phyloP scores from a whole-genome alignment of 805 yeast genomes.

The Candida tammaniensis region DNA sequence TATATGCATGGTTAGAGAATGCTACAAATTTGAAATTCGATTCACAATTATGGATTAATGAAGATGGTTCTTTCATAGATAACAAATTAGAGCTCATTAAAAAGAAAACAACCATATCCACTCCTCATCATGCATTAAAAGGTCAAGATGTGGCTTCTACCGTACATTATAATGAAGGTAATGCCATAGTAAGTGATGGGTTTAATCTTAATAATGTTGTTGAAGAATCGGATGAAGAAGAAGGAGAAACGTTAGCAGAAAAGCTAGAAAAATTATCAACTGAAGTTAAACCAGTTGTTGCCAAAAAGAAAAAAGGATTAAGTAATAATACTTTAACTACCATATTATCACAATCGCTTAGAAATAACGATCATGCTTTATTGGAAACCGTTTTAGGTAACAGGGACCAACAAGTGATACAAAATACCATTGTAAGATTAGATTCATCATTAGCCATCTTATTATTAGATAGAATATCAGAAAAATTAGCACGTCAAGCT shows the following conservation, averaged over 20 bases:
- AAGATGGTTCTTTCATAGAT: slow-evolving; percentile 21
- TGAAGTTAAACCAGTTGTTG: slow-evolving; percentile 21
- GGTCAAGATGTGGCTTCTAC: slow-evolving; percentile 56
- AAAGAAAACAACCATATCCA: slow-evolving; percentile 22
- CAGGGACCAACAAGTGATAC: slow-evolving; percentile 48
- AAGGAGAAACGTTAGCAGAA: slow-evolving; percentile 37
- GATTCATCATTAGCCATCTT: slow-evolving; percentile 49
- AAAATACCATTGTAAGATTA: slow-evolving; percentile 47
- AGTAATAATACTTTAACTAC: slow-evolving; percentile 67
- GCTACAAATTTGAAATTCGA: slow-evolving; percentile 58
- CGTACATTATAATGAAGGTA: slow-evolving; percentile 57
- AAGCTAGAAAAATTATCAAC: slow-evolving; percentile 43
- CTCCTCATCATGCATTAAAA: slow-evolving; percentile 40
- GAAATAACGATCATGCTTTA: slow-evolving; percentile 80
- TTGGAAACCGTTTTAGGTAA: slow-evolving; percentile 76
- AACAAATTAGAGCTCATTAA: slow-evolving; percentile 21
- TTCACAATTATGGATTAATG: slow-evolving; percentile 47
- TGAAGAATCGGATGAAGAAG: slow-evolving; percentile 41
- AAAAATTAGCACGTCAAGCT: slow-evolving; percentile 49
- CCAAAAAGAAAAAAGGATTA: slow-evolving; percentile 34
- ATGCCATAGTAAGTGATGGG: slow-evolving; percentile 62
- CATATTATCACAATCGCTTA: slow-evolving; percentile 84
- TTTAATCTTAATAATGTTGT: slow-evolving; percentile 57
- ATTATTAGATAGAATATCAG: slow-evolving; percentile 51
- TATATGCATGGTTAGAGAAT: slow-evolving; percentile 61